These are phyloP conservation scores for Mucor circinelloides DNA, from an alignment of 371 early-diverging fungal genomes.

Conservation along the genomic window DNA sequence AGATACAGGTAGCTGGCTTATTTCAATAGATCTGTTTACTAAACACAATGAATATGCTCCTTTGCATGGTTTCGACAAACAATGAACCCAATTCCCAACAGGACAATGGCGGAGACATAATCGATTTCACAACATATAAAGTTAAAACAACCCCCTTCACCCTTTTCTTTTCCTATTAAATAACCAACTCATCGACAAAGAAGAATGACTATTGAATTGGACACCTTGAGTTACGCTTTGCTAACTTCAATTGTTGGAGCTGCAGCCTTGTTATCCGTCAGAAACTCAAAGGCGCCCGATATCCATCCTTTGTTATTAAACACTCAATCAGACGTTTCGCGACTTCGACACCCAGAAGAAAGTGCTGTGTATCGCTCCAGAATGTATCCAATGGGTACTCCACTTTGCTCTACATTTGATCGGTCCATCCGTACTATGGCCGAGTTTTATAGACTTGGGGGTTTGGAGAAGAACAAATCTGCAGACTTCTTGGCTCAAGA, in stretches of 20 bases:
- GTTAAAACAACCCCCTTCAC: background rate
- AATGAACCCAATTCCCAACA: background rate
- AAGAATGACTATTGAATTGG: constrained; percentile 45
- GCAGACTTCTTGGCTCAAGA: constrained; percentile 29
- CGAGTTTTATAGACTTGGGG: constrained; percentile 55
- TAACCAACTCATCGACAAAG: background rate
- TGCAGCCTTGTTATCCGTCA: constrained; percentile 45
- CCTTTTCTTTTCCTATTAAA: background rate
- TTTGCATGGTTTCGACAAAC: background rate
- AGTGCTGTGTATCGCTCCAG: constrained; percentile 75
- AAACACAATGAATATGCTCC: background rate
- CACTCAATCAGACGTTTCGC: constrained; percentile 69
- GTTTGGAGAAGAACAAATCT: constrained; percentile 34
- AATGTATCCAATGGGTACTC: constrained; percentile 60
- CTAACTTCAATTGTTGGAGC: constrained; percentile 48
- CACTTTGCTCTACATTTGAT: constrained; percentile 46
- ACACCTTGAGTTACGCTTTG: constrained; percentile 46
- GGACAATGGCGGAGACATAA: background rate
- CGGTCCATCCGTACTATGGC: constrained; percentile 53
- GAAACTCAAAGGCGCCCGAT: constrained; percentile 69
- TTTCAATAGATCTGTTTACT: too few relatives aligned
- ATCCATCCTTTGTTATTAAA: constrained; percentile 77
- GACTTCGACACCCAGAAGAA: constrained; percentile 67
- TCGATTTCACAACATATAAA: background rate
- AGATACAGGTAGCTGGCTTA: too few relatives aligned